These are phyloP conservation scores for Kwoniella dejecticola DNA, from an alignment of 768 basidiomycete genomes.

Conservation along the genomic window DNA sequence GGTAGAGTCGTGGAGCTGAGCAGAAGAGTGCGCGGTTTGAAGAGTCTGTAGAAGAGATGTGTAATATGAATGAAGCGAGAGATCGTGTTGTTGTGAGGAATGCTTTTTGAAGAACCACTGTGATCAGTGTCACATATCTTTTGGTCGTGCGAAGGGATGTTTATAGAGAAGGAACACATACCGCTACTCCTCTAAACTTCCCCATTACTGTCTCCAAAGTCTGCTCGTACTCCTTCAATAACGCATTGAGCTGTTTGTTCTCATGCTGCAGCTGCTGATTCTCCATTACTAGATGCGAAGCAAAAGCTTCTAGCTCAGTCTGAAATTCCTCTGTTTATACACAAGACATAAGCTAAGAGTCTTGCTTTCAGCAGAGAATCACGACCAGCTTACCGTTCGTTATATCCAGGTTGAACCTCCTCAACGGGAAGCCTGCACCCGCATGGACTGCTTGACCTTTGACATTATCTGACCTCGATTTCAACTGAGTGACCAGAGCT, in stretches of 20 bases:
- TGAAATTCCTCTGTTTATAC: slow-evolving; percentile 76
- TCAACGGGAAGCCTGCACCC: slow-evolving; percentile 72
- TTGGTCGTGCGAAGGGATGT: too few species aligned
- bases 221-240: slow-evolving; percentile 91
- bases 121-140: neutral
- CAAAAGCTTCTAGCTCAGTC: slow-evolving; percentile 85
- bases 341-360: neutral
- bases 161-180: too few species aligned
- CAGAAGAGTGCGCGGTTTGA: slow-evolving; percentile 51
- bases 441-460: slow-evolving; percentile 77
- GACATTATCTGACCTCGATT: slow-evolving; percentile 68
- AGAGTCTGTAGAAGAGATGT: slow-evolving; percentile 68
- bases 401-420: slow-evolving; percentile 85
- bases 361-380: too few species aligned
- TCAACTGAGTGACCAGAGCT: slow-evolving; percentile 69
- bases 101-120: slow-evolving; percentile 60
- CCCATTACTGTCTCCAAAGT: slow-evolving; percentile 96
- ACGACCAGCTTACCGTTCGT: slow-evolving; percentile 59
- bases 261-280: slow-evolving; percentile 90
- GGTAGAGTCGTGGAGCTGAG: slow-evolving; percentile 61
- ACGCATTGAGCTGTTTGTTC: slow-evolving; percentile 84
- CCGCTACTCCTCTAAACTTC: slow-evolving; percentile 89
- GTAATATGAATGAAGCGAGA: slow-evolving; percentile 84
- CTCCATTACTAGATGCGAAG: slow-evolving; percentile 87
- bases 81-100: slow-evolving; percentile 88